Conservation (phyloP, 495 filamentous ascomycete species). For the Baudoinia panamericana region DNA sequence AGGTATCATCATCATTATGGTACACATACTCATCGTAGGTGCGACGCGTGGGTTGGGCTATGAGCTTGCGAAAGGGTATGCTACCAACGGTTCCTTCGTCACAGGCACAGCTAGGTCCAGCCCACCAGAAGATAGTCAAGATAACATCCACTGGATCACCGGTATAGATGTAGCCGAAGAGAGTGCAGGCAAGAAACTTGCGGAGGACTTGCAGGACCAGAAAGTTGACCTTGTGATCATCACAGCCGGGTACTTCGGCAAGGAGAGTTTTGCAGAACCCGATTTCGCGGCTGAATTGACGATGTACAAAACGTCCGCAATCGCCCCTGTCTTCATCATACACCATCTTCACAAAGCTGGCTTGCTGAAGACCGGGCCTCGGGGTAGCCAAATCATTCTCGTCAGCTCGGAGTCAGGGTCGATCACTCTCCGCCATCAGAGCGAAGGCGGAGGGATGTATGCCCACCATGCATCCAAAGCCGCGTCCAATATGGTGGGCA, state of each 20-base stretch:
- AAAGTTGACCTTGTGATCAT: slow-evolving; percentile 45
- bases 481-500: slow-evolving; percentile 63
- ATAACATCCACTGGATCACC: slow-evolving; percentile 28
- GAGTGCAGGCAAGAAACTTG: slow-evolving; percentile 22
- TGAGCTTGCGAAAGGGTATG: slow-evolving; percentile 46
- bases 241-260: slow-evolving; percentile 55
- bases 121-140: slow-evolving; percentile 5
- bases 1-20: slow-evolving; percentile 27
- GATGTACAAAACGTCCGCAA: slow-evolving; percentile 59
- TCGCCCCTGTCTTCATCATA: slow-evolving; percentile 54
- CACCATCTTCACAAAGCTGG: slow-evolving; percentile 44
- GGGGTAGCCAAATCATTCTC: slow-evolving; percentile 45
- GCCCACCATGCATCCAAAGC: slow-evolving; percentile 61
- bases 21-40: slow-evolving; percentile 48
- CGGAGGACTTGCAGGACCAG: slow-evolving; percentile 28
- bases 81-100: slow-evolving; percentile 36
- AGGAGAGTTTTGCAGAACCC: slow-evolving; percentile 48
- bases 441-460: slow-evolving; percentile 59
- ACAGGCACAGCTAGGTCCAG: slow-evolving; percentile 43
- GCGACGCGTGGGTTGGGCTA: slow-evolving; percentile 55
- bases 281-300: slow-evolving; percentile 51
- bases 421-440: slow-evolving; percentile 52
- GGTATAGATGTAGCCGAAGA: slow-evolving; percentile 32
- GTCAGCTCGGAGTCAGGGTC: slow-evolving; percentile 56
- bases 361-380: slow-evolving; percentile 31